Evolutionary conservation across 2,329 filamentous ascomycete species (phyloP).

Genomic region (Penicillium rolfsii): DNA sequence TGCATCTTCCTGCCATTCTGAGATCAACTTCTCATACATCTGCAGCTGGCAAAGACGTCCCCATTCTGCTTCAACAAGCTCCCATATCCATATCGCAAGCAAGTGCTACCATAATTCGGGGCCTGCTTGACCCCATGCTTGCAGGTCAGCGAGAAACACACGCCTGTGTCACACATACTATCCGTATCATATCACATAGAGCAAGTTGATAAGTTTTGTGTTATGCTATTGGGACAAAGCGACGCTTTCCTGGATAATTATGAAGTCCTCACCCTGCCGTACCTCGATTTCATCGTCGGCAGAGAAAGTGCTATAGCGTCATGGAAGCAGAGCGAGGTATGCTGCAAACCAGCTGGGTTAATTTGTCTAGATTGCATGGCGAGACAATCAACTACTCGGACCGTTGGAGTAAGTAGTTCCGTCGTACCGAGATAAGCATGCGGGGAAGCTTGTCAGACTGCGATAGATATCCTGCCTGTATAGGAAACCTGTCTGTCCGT

Average conservation of each 20-base stretch:
- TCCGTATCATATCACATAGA: conserved; percentile 1
- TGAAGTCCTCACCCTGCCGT: conserved; percentile 23
- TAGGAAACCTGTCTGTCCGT: neutral
- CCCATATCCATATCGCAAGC: conserved; percentile 30
- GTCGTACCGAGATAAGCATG: neutral
- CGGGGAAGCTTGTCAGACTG: neutral
- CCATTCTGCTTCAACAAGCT: conserved; percentile 30
- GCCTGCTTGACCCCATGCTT: conserved; percentile 31
- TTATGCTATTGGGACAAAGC: conserved; percentile 21
- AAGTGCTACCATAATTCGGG: conserved; percentile 28
- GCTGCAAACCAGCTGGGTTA: conserved; percentile 22
- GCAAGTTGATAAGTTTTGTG: neutral
- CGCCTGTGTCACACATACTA: neutral
- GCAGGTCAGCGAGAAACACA: conserved; percentile 20
- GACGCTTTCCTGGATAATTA: conserved; percentile 33
- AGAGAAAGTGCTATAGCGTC: conserved; percentile 33
- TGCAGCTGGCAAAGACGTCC: conserved; percentile 29
- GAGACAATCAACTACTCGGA: neutral
- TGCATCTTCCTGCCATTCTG: neutral
- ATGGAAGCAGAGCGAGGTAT: conserved; percentile 38
- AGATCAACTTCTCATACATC: neutral
- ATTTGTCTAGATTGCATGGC: neutral
- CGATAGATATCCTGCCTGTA: conserved; percentile 1
- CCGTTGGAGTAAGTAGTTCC: neutral
- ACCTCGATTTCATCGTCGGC: conserved; percentile 34